Conservation (phyloP, 768 basidiomycete species). For the Boletus vermiculosoides region DNA sequence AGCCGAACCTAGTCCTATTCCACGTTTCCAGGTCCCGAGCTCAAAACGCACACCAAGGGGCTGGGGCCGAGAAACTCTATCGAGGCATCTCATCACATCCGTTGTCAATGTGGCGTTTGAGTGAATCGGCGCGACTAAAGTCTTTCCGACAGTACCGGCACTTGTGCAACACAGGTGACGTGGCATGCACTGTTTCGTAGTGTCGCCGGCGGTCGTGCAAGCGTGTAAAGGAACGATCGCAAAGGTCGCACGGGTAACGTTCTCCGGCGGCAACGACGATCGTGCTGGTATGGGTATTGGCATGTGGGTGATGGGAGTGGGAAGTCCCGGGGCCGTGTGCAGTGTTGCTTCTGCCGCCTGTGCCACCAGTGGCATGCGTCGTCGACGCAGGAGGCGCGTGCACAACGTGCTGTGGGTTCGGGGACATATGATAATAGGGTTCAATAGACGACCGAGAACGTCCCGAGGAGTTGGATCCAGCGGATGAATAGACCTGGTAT, state of each 20-base stretch:
- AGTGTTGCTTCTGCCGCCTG: slow-evolving; percentile 13
- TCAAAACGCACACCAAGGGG: slow-evolving; percentile 2
- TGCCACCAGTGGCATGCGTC: slow-evolving; percentile 10
- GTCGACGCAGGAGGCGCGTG: slow-evolving; percentile 16
- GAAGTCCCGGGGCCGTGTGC: slow-evolving; percentile 7
- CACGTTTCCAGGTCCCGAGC: slow-evolving; percentile 18
- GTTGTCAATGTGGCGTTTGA: slow-evolving; percentile 81
- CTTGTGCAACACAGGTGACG: slow-evolving; percentile 61
- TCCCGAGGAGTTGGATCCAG: slow-evolving; percentile 26
- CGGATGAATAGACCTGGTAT: slow-evolving; percentile 34
- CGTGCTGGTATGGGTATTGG: slow-evolving; percentile 13
- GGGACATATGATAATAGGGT: slow-evolving; percentile 42
- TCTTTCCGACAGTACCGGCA: slow-evolving; percentile 75
- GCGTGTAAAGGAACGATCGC: slow-evolving; percentile 77
- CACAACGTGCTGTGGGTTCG: slow-evolving; percentile 34
- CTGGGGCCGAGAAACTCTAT: slow-evolving; percentile 20
- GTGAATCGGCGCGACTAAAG: slow-evolving; percentile 76
- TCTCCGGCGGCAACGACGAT: slow-evolving; percentile 40
- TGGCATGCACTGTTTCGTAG: slow-evolving; percentile 71
- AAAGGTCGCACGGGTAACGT: slow-evolving; percentile 69
- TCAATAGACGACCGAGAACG: slow-evolving; percentile 33
- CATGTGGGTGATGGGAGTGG: slow-evolving; percentile 7
- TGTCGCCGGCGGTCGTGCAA: slow-evolving; percentile 82
- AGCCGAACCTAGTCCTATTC: slow-evolving; percentile 11
- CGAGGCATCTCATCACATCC: slow-evolving; percentile 67